A percentile compares a stretch with the other conserved stretches of the same genome.
phyloP scores from a whole-genome alignment of 23 red algal species.

The Gracilariopsis chorda region DNA sequence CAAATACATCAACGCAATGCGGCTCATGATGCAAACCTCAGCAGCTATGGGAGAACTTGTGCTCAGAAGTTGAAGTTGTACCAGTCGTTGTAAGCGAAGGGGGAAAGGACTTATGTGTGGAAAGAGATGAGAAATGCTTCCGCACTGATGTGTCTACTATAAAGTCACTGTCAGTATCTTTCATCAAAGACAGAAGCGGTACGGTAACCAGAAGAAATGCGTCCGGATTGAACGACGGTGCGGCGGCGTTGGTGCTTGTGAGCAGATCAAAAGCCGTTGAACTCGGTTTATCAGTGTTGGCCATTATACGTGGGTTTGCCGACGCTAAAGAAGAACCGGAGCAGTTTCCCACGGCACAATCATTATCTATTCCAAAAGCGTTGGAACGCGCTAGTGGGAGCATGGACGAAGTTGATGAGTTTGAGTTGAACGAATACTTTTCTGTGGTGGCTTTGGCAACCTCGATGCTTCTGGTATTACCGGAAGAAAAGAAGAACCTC shows the following conservation, averaged over 20 bases:
- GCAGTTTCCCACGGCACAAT: slow-evolving; percentile 81
- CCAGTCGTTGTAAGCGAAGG: slow-evolving; percentile 38
- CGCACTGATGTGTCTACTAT: slow-evolving; percentile 37
- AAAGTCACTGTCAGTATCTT: slow-evolving; percentile 17
- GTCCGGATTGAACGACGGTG: slow-evolving; percentile 89
- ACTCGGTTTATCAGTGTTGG: slow-evolving; percentile 56
- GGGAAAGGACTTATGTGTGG: slow-evolving; percentile 4
- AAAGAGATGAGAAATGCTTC: slow-evolving; percentile 68
- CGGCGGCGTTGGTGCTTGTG: slow-evolving; percentile 87
- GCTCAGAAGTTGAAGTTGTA: slow-evolving; percentile 61
- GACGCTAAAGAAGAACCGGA: slow-evolving; percentile 83
- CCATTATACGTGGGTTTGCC: slow-evolving; percentile 57
- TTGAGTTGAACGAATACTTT: slow-evolving; percentile 98
- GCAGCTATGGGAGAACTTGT: slow-evolving; percentile 65
- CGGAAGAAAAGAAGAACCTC: slow-evolving; percentile 70
- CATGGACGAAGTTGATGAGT: slow-evolving; percentile 84
- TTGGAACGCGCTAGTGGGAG: slow-evolving; percentile 29
- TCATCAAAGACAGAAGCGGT: slow-evolving; percentile 66
- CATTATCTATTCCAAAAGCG: slow-evolving; percentile 80
- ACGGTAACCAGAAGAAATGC: slow-evolving; percentile 96
- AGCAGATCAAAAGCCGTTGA: slow-evolving; percentile 50
- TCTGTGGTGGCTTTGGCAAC: slow-evolving; percentile 77
- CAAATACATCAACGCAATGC: slow-evolving; percentile 39
- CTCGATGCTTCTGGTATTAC: slow-evolving; percentile 25
- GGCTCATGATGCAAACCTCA: slow-evolving; percentile 69